Conservation (phyloP, 2,329 filamentous ascomycete genomes). For the Colletotrichum filicis region DNA sequence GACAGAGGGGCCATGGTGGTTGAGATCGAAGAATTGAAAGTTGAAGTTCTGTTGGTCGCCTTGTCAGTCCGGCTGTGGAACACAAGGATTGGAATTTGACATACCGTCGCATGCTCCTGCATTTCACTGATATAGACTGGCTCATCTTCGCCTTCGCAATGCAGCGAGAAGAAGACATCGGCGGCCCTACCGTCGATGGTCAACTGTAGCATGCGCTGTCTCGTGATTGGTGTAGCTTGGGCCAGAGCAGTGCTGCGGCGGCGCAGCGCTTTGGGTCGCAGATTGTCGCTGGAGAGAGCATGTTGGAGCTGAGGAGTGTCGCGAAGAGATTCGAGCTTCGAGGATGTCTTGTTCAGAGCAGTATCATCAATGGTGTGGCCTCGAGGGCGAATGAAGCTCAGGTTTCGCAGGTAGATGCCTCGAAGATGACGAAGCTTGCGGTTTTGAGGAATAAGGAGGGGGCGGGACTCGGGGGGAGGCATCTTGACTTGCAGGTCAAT, state of each 20-base stretch:
- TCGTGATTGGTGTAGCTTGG: constrained; percentile 55
- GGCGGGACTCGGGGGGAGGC: constrained; percentile 45
- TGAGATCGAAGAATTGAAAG: constrained; percentile 86
- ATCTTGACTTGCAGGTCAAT: constrained; percentile 30
- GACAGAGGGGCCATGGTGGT: constrained; percentile 68
- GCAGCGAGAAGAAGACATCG: constrained; percentile 91
- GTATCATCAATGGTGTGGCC: constrained; percentile 79
- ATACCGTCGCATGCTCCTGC: constrained; percentile 77
- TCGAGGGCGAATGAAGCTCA: constrained; percentile 72
- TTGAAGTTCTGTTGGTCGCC: constrained; percentile 76
- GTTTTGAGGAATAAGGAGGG: constrained; percentile 76
- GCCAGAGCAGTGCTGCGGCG: constrained; percentile 62
- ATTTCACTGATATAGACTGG: constrained; percentile 94
- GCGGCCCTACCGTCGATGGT: constrained; percentile 78
- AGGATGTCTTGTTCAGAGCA: constrained; percentile 75
- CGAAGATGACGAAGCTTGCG: constrained; percentile 89
- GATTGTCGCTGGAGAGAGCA: constrained; percentile 64
- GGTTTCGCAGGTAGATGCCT: constrained; percentile 87
- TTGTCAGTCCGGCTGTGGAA: not conserved
- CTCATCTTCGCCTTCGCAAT: constrained; percentile 72
- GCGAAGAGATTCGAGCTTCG: constrained; percentile 68
- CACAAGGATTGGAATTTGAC: not conserved
- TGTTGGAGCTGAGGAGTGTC: constrained; percentile 62
- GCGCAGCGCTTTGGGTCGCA: constrained; percentile 55
- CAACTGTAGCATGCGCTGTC: constrained; percentile 82